These are phyloP conservation scores for Candida qinlingensis DNA, from an alignment of 805 yeast species.

Conservation along the genomic window DNA sequence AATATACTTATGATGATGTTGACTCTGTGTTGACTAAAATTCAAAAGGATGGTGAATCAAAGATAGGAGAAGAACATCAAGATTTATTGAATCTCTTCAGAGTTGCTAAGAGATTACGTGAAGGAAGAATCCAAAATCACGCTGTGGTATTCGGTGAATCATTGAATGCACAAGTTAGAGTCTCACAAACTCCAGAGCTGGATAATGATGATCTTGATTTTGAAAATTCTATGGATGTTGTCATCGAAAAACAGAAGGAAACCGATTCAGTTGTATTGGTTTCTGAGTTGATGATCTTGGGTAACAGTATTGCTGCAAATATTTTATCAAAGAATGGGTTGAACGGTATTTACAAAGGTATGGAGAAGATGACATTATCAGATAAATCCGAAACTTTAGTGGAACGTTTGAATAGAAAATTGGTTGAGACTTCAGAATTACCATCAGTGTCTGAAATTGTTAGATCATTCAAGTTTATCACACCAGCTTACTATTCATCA, in stretches of 20 bases:
- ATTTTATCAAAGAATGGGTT: constrained; percentile 38
- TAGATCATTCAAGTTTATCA: constrained; percentile 40
- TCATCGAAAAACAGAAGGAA: constrained; percentile 22
- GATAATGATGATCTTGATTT: constrained; percentile 4
- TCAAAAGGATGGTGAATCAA: constrained; percentile 4
- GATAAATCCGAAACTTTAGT: constrained; percentile 23
- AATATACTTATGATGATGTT: constrained; percentile 59
- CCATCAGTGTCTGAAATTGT: constrained; percentile 37
- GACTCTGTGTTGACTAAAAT: constrained; percentile 38
- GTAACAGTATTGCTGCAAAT: constrained; percentile 57
- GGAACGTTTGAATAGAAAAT: constrained; percentile 19
- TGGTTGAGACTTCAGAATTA: constrained; percentile 13
- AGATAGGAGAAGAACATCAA: constrained; percentile 7
- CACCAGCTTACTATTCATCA: constrained; percentile 47
- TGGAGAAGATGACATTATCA: constrained; percentile 19
- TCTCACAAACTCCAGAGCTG: constrained; percentile 3
- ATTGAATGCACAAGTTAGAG: constrained; percentile 21
- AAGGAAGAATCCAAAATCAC: constrained; percentile 28
- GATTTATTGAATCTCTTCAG: constrained; percentile 34
- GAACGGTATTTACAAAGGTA: constrained; percentile 45
- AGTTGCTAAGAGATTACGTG: constrained; percentile 27
- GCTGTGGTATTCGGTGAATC: constrained; percentile 39
- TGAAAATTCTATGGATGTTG: constrained; percentile 12
- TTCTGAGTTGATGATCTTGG: constrained; percentile 77
- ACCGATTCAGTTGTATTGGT: constrained; percentile 60